Conservation (phyloP, 2,329 filamentous ascomycete species). For the Aureobasidium leucospermi region DNA sequence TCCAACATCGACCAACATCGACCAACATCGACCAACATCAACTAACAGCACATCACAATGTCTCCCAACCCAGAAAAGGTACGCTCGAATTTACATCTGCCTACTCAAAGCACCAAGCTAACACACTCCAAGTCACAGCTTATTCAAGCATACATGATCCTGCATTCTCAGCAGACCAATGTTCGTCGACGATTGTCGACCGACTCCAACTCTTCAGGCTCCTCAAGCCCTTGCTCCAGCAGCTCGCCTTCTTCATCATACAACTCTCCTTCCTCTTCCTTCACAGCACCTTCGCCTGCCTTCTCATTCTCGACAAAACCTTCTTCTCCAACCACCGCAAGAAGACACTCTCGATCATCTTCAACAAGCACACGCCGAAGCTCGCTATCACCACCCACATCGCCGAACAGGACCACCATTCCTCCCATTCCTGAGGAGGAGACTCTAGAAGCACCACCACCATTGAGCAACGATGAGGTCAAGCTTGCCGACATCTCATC, state of each 20-base stretch:
- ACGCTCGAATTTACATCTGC: not conserved
- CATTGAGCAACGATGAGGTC: conserved; percentile 34
- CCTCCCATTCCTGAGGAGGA: conserved; percentile 17
- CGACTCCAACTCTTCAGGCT: conserved; percentile 22
- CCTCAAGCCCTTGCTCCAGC: not conserved
- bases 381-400: conserved; percentile 11
- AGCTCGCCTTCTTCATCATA: conserved; percentile 13
- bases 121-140: conserved; percentile 14
- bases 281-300: conserved; percentile 16
- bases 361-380: conserved; percentile 15
- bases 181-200: conserved; percentile 32
- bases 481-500: conserved; percentile 44
- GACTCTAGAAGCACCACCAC: conserved; percentile 17
- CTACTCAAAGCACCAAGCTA: not conserved
- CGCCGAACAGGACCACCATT: conserved; percentile 12
- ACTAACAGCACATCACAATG: not conserved
- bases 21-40: not conserved
- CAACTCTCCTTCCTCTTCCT: conserved; percentile 11
- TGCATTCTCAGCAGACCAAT: conserved; percentile 34
- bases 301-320: conserved; percentile 17
- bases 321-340: conserved; percentile 12
- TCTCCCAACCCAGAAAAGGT: conserved; percentile 6
- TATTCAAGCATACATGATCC: conserved; percentile 33
- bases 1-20: not conserved
- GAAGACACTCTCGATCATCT: conserved; percentile 10